These are phyloP conservation scores for Cicer judaicum DNA, from an alignment of 306 rosid species.

Conservation along the genomic window DNA sequence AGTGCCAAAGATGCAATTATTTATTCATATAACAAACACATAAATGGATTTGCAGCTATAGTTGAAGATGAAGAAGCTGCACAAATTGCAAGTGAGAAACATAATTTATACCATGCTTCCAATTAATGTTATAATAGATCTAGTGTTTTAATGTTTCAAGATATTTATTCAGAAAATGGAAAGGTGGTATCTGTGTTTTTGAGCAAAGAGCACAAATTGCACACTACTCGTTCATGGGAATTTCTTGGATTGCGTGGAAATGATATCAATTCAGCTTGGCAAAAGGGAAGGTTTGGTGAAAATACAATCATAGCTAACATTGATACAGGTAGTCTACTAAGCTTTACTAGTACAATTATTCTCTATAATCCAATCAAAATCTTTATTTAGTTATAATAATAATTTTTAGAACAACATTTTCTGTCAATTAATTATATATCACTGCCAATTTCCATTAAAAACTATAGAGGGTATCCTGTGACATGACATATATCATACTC, in stretches of 20 bases:
- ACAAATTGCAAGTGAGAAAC: conserved; percentile 57
- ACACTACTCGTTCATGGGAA: conserved; percentile 77
- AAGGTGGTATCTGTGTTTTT: conserved; percentile 68
- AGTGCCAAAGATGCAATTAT: conserved; percentile 49
- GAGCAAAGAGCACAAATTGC: conserved; percentile 60
- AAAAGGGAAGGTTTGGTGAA: conserved; percentile 49
- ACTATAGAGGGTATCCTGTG: no score
- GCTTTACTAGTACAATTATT: background rate
- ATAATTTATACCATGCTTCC: background rate
- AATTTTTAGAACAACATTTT: background rate
- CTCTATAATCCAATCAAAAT: background rate
- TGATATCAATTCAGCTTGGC: conserved; percentile 50
- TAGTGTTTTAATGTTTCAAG: background rate
- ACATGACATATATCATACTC: no score
- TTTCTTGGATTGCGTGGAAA: conserved; percentile 57
- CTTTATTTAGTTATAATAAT: background rate
- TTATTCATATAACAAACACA: conserved; percentile 59
- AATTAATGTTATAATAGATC: background rate
- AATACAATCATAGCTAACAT: conserved; percentile 50
- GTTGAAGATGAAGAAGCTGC: conserved; percentile 52
- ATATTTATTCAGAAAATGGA: conserved; percentile 37
- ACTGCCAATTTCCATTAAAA: no score
- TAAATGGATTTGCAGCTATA: conserved; percentile 51
- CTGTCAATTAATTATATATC: conserved; percentile 16
- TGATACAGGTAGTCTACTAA: conserved; percentile 44